A percentile compares a stretch with the other conserved stretches of the same genome.
Evolutionary conservation across 2,329 filamentous ascomycete genomes (phyloP).

Genomic region (Bipolaris sorokiniana): DNA sequence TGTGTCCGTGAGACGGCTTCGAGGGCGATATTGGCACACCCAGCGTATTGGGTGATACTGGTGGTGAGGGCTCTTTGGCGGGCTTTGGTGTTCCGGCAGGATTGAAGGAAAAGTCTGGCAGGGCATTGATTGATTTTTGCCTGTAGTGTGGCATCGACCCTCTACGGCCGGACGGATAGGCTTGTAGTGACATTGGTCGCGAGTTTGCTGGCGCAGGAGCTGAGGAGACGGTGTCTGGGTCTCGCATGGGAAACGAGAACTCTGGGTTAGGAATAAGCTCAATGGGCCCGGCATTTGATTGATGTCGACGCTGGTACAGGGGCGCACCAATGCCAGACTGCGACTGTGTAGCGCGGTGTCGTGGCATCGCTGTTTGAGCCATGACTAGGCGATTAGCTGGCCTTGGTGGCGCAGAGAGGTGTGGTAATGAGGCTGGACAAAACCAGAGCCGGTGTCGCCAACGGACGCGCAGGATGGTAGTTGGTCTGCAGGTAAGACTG

Average conservation of each 20-base stretch:
- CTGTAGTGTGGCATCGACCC: slow-evolving; percentile 45
- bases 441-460: slow-evolving; percentile 38
- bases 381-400: slow-evolving; percentile 38
- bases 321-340: slow-evolving; percentile 45
- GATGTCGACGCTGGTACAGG: slow-evolving; percentile 46
- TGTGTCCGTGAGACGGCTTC: slow-evolving; percentile 65
- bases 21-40: slow-evolving; percentile 55
- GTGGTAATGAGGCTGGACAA: slow-evolving; percentile 33
- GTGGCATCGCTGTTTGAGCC: slow-evolving; percentile 49
- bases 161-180: slow-evolving; percentile 41
- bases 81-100: slow-evolving; percentile 49
- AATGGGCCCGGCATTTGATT: slow-evolving; percentile 43
- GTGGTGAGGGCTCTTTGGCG: slow-evolving; percentile 42
- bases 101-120: slow-evolving; percentile 59
- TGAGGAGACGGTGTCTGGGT: slow-evolving; percentile 34
- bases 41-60: slow-evolving; percentile 46
- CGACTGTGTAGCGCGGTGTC: slow-evolving; percentile 50
- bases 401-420: slow-evolving; percentile 31
- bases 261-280: slow-evolving; percentile 57
- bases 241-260: slow-evolving; percentile 56
- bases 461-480: slow-evolving; percentile 29
- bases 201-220: slow-evolving; percentile 44
- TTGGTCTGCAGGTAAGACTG: slow-evolving; percentile 30
- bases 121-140: slow-evolving; percentile 51
- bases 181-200: slow-evolving; percentile 48